phyloP scores from a whole-genome alignment of 768 basidiomycete genomes.

The Ramaria rubella region DNA sequence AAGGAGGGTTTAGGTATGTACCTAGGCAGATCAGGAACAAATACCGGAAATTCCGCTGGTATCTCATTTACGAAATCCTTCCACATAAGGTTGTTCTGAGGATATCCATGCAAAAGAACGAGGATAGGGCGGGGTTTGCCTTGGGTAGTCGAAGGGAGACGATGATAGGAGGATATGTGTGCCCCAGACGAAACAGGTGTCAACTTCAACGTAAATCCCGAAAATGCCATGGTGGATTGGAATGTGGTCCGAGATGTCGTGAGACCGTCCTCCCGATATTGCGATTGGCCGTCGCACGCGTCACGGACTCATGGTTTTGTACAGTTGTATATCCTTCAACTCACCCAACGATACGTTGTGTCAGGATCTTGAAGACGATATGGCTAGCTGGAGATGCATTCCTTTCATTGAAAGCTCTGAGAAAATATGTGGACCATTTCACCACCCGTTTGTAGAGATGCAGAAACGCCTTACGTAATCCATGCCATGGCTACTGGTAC shows the following conservation, averaged over 20 bases:
- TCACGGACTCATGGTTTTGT: no score
- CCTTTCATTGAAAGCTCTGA: no score
- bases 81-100: conserved; percentile 19
- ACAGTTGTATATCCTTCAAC: no score
- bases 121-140: conserved; percentile 9
- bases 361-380: no score
- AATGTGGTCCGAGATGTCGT: no score
- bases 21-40: conserved; percentile 19
- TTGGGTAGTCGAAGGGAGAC: not conserved
- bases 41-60: conserved; percentile 6
- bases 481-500: not conserved
- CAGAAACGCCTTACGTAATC: no score
- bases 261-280: no score
- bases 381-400: no score
- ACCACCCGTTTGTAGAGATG: not conserved
- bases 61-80: conserved; percentile 10
- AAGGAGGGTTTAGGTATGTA: not conserved
- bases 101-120: conserved; percentile 18
- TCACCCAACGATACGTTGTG: no score
- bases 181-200: conserved; percentile 10
- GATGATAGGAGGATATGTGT: conserved; percentile 7
- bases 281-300: no score
- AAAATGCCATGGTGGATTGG: conserved; percentile 8
- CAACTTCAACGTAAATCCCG: not conserved
- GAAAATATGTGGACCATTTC: no score